phyloP scores from a whole-genome alignment of 768 basidiomycete genomes.

The Trametes cubensis region DNA sequence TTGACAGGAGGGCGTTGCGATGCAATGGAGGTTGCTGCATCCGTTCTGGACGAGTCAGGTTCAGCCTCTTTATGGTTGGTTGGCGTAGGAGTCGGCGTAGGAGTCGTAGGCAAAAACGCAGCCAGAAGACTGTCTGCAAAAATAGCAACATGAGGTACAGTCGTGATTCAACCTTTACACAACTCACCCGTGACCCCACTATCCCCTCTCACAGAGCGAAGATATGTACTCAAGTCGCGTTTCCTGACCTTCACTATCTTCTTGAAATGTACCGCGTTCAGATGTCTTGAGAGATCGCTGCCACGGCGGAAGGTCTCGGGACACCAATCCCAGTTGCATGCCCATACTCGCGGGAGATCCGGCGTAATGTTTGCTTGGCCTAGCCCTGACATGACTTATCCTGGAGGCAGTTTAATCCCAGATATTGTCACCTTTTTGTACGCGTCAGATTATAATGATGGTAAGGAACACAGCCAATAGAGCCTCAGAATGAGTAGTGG shows the following conservation, averaged over 20 bases:
- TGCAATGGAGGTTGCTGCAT: too few relatives aligned
- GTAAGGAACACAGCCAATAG: background rate
- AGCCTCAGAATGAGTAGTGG: background rate
- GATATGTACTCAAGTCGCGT: slow-evolving; percentile 16
- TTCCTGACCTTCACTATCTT: slow-evolving; percentile 15
- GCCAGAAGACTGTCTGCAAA: background rate
- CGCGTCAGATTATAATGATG: background rate
- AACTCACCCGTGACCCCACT: slow-evolving; percentile 22
- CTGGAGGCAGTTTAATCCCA: too few relatives aligned
- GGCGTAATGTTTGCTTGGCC: background rate
- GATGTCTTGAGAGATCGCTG: slow-evolving; percentile 13
- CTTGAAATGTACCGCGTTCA: slow-evolving; percentile 17
- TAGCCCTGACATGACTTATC: background rate
- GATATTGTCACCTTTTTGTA: background rate
- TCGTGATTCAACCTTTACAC: background rate
- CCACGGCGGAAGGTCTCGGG: slow-evolving; percentile 4
- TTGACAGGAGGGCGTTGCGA: too few relatives aligned
- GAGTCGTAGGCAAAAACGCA: background rate
- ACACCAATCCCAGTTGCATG: slow-evolving; percentile 27
- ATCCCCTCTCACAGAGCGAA: slow-evolving; percentile 15
- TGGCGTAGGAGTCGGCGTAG: too few relatives aligned
- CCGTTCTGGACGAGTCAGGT: too few relatives aligned
- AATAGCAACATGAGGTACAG: background rate
- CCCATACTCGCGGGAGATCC: slow-evolving; percentile 4
- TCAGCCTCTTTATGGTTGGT: background rate